These are phyloP conservation scores for Diaporthe ampelina DNA, from an alignment of 2,329 filamentous ascomycete genomes.

Conservation along the genomic window DNA sequence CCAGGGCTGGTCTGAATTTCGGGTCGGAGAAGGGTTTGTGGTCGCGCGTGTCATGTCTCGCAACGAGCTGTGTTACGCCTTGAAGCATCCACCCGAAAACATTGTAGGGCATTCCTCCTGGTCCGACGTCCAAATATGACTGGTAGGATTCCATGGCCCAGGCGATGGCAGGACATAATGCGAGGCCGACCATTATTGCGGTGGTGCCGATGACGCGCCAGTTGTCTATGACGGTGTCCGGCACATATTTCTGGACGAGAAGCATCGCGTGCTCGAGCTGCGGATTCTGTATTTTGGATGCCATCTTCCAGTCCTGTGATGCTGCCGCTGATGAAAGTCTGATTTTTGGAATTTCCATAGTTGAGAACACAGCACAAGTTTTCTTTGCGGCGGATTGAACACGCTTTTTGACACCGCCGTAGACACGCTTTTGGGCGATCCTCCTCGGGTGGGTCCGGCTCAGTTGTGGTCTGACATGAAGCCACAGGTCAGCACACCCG, in stretches of 20 bases:
- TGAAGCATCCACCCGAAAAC: conserved; percentile 58
- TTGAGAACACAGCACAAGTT: neutral
- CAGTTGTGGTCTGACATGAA: conserved; percentile 32
- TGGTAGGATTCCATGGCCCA: conserved; percentile 52
- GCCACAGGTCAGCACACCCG: conserved; percentile 31
- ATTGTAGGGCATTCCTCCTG: conserved; percentile 59
- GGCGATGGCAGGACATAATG: conserved; percentile 39
- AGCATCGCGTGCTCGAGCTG: conserved; percentile 33
- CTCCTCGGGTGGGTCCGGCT: conserved; percentile 27
- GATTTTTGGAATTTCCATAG: neutral
- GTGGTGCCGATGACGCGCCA: conserved; percentile 37
- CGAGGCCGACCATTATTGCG: conserved; percentile 35
- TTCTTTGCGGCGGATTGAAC: neutral
- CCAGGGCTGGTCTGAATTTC: conserved; percentile 45
- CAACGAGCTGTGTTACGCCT: conserved; percentile 49
- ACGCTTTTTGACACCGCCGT: neutral
- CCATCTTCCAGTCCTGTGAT: neutral
- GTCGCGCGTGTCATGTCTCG: conserved; percentile 51
- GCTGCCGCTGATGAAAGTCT: neutral
- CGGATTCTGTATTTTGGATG: conserved; percentile 9
- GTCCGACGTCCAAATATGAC: conserved; percentile 57
- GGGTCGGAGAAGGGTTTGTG: conserved; percentile 47
- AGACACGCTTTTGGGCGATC: neutral
- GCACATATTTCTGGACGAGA: conserved; percentile 33
- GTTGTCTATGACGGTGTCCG: conserved; percentile 33